Evolutionary conservation across 192 early-diverging fungal genomes (phyloP), one percentile per base, ranked within the genome.

Genomic region (Podila verticillata): DNA sequence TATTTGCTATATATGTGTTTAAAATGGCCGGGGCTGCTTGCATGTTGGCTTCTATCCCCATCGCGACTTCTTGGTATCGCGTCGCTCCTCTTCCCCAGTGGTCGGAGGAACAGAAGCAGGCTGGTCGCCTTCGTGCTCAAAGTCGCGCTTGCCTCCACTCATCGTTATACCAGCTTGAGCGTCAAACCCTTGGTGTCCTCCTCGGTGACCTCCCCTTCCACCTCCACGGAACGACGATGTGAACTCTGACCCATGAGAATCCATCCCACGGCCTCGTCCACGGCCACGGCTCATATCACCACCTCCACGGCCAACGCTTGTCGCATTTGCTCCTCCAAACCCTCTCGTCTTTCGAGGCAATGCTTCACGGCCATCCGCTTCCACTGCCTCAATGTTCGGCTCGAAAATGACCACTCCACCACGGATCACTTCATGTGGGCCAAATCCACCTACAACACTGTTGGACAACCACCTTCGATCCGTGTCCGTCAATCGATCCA

Each of bases 331-430:
- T 4, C 26, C 65, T 51, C 64, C 54, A 6, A 48, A 62, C 7
- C 70, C 62, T 29, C 35, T 54, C n/a, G 51, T 22, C 58, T 60
- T 51, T 36, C 44, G 71, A n/a, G 77, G 70, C 28, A 80, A 63
- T 9, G 77, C 69, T 30, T 80, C 77, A 29, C 77, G 69, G 10
- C 77, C 77, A 68, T 80, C 65, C 3, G 56, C 17, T 1, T 39
- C 61, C 7, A 80, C 70, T 2, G 70, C 35, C 30, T 80, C 75
- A 66, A 85, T 85, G 48, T 85, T 78, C 1, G 84, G 84, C 39
- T 85, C 84, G 54, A 75, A 61, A 29, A 85, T 71, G 13, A 47
- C 48, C 4, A 85, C 74, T 9, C 84, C 84, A n/a, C 84, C 84
- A 31, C 81, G 68, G 17, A 85, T 67, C 4, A 51, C 58, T 19